Evolutionary conservation across 805 yeast species (phyloP), one percentile per base, ranked within the genome.

Genomic region (Wickerhamomyces rabaulensis): DNA sequence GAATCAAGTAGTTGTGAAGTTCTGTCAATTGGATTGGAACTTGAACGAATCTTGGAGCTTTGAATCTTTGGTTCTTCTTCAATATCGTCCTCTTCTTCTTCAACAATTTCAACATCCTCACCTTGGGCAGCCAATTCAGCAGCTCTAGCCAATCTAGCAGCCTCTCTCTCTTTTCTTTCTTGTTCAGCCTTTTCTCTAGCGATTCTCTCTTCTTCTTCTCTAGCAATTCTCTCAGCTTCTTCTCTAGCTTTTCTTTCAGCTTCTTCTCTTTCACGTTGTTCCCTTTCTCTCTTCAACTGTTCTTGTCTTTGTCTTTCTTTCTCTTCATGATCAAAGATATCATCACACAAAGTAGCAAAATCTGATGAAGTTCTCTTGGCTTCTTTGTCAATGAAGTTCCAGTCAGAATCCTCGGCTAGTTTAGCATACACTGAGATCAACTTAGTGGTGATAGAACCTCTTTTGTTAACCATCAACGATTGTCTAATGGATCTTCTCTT

Each of bases 361-460:
- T 85, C 86, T 15, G 87, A 81, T 33, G 87, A 80, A 2, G 91
- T 83, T 64, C 94, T 74, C 64, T 78, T 83, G 6, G 89, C 82
- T 61, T 81, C 87, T 56, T 77, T 80, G 56, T 83, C 87, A 64
- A 84, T 76, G 55, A 77, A 77, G 55, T 80, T 85, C 80, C 87
- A 79, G 50, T 80, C 85, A 38, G 76, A 72, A 45, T 71, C 74
- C 40, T 74, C 74, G 3, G 87, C 74, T 50, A 85, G 66, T 59
- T 80, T 83, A 29, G 92, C 88, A 63, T 85, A 85, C 0, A 89
- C 80, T 1, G 89, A 76, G 49, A 85, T 74, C 51, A 85, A 63
- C 57, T 82, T 84, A 38, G 87, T 71, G 0, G 92, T 84, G 39
- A 85, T 79, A 1, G 91, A 84, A 51, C 83, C 83, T 56, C 91